These are phyloP conservation scores for Sphaerosporella brunnea DNA, from an alignment of 495 filamentous ascomycete genomes.

Conservation along the genomic window DNA sequence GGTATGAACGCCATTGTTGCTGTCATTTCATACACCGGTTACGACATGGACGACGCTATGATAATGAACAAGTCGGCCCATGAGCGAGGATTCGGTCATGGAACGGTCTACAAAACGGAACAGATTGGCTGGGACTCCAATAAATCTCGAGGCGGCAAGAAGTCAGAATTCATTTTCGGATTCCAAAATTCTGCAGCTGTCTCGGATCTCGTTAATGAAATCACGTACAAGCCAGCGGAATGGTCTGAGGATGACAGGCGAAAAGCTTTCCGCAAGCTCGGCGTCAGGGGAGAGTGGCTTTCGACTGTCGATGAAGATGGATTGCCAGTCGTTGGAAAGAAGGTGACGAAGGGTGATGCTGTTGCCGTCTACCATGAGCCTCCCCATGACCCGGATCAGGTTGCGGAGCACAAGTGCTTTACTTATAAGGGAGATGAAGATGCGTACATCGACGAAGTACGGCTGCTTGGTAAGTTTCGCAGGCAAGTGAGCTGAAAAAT, in stretches of 20 bases:
- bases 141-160: conserved; percentile 38
- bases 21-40: conserved; percentile 95
- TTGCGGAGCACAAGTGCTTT: conserved; percentile 63
- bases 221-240: conserved; percentile 9
- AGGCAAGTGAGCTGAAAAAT: too few relatives aligned
- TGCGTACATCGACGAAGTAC: conserved; percentile 81
- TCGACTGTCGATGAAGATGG: conserved; percentile 69
- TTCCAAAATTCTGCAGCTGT: conserved; percentile 20
- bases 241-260: conserved; percentile 29
- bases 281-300: conserved; percentile 45
- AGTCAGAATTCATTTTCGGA: conserved; percentile 18
- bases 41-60: conserved; percentile 99
- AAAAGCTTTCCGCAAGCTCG: conserved; percentile 27
- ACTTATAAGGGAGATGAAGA: conserved; percentile 79
- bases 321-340: conserved; percentile 56
- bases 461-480: conserved; percentile 51
- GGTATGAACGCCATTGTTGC: conserved; percentile 94
- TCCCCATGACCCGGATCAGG: conserved; percentile 53
- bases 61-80: conserved; percentile 96
- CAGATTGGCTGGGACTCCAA: conserved; percentile 62
- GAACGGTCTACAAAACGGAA: conserved; percentile 95
- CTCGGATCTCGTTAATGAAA: conserved; percentile 25
- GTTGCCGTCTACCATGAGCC: conserved; percentile 84
- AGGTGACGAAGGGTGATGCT: conserved; percentile 60
- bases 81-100: conserved; percentile 91